Evolutionary conservation across 495 filamentous ascomycete genomes (phyloP).

Genomic region (Hyaloscypha variabilis): DNA sequence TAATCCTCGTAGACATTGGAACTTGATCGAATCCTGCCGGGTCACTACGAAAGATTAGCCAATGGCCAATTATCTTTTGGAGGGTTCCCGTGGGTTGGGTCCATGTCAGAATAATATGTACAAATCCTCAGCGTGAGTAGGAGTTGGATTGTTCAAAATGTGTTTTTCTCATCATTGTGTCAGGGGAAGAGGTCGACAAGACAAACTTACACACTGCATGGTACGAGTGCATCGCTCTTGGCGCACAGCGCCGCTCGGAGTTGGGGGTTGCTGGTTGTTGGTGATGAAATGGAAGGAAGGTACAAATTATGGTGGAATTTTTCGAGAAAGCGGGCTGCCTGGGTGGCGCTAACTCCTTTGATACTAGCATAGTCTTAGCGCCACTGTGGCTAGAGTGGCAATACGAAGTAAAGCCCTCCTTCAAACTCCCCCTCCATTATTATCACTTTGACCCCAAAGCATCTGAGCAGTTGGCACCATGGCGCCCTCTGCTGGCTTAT

Average conservation of each 20-base stretch:
- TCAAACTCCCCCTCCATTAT: not conserved
- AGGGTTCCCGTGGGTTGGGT: no score
- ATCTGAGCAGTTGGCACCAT: constrained; percentile 47
- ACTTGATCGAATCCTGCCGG: not conserved
- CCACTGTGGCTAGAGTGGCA: not conserved
- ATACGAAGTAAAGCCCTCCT: not conserved
- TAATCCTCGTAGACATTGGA: not conserved
- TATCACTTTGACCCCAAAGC: no score
- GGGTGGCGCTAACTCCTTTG: not conserved
- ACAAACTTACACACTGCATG: not conserved
- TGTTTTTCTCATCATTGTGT: constrained; percentile 56
- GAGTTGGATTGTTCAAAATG: constrained; percentile 79
- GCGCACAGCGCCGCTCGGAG: not conserved
- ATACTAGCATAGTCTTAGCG: not conserved
- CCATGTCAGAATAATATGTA: constrained; percentile 6
- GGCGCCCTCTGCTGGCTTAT: constrained; percentile 71
- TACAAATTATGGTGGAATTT: not conserved
- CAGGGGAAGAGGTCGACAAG: not conserved
- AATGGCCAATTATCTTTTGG: not conserved
- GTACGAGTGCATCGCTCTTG: not conserved
- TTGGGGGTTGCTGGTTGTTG: not conserved
- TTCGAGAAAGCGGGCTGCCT: no score
- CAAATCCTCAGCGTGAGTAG: constrained; percentile 68
- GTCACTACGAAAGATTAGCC: not conserved
- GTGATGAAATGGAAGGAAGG: not conserved